Evolutionary conservation across 805 yeast species (phyloP), one percentile per base, ranked within the genome.

Genomic region (Peterozyma xylosa): DNA sequence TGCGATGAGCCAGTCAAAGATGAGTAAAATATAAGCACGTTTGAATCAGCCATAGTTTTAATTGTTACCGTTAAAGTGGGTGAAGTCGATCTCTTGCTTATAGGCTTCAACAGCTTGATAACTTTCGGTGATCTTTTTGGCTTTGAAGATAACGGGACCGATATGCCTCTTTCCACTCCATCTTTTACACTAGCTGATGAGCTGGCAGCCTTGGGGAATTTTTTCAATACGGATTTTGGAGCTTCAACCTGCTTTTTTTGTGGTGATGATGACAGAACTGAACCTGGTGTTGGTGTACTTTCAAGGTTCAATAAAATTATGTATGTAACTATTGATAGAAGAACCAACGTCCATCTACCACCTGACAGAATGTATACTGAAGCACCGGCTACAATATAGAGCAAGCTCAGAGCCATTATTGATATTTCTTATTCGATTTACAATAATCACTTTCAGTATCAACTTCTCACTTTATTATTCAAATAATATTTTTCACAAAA

Each of bases 1-100:
- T 81, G 80, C 0, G 95, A 76, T 0, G 95, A 68, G 10, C 96
- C 96, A 3, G 96, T 90, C 46, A 89, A 66, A 0, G 96, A 83
- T 9, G 96, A 82, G 62, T 85, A 89, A 53, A 89, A 86, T 3
- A 89, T 74, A 46, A 74, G 70, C 34, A 83, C 66, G 43, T 80
- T 80, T 1, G 88, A 74, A 29, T 74, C 74, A 29, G 71, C 51
- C 35, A 78, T 58, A 17, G 68, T 61, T 5, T 68, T 57, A 3
- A 60, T 56, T 0, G 80, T 68, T 10, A 39, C 36, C 27, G 71
- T 60, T 44, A 74, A 42, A 9, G 62, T 53, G 35, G 58, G 57
- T 44, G 58, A 58, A 11, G 59, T 55, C 32, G 53, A 41, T 35
- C 45, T 50, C 33, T 50, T 49, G 13, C 49, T 44, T 17, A 39